Conservation (phyloP, 805 yeast genomes). For the Metschnikowia shivogae region DNA sequence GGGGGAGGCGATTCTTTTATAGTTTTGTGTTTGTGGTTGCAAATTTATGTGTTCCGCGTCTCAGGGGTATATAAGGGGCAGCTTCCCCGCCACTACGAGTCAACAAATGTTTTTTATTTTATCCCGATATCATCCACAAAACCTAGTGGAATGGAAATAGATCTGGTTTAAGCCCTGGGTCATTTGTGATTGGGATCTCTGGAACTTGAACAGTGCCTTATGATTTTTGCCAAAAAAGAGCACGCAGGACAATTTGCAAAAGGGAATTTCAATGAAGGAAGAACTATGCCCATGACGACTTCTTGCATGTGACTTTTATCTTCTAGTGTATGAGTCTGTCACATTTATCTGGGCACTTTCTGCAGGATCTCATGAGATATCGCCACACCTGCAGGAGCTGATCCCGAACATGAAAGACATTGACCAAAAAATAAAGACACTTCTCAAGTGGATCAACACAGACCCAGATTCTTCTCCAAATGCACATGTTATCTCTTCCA, state of each 20-base stretch:
- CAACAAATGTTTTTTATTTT: background rate
- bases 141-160: no score
- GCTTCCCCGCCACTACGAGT: background rate
- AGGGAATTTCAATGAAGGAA: no score
- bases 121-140: background rate
- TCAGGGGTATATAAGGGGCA: background rate
- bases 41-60: constrained; percentile 1
- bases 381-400: constrained; percentile 1
- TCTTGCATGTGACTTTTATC: no score
- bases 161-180: no score
- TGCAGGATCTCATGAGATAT: constrained; percentile 3
- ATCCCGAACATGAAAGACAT: constrained; percentile 9
- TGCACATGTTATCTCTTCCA: constrained; percentile 33
- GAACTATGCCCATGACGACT: no score
- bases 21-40: constrained; percentile 1
- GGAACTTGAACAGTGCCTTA: no score
- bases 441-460: constrained; percentile 26
- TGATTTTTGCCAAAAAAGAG: no score
- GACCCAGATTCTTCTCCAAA: constrained; percentile 1
- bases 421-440: constrained; percentile 13
- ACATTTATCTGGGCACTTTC: background rate
- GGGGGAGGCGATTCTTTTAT: background rate
- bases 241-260: no score
- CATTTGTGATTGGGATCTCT: no score
- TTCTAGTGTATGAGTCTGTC: no score